Evolutionary conservation across 805 yeast genomes (phyloP).

Genomic region (Saccharomycodes ludwigii): DNA sequence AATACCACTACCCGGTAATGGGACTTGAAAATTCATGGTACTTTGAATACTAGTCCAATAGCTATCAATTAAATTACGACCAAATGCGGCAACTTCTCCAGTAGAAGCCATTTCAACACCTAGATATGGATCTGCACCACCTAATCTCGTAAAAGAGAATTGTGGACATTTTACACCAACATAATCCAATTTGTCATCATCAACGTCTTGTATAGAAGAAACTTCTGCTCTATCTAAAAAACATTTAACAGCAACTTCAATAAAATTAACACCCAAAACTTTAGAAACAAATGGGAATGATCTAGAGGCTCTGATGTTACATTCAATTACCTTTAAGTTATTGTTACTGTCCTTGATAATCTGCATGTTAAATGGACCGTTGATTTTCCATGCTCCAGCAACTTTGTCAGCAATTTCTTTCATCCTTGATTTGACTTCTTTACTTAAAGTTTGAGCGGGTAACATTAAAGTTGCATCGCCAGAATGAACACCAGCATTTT

Average conservation of each 20-base stretch:
- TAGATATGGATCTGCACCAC: slow-evolving; percentile 98
- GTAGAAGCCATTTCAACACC: slow-evolving; percentile 99
- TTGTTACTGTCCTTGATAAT: slow-evolving; percentile 82
- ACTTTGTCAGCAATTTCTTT: slow-evolving; percentile 94
- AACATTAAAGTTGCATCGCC: slow-evolving; percentile 97
- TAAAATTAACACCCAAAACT: slow-evolving; percentile 91
- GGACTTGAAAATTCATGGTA: slow-evolving; percentile 93
- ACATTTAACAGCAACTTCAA: slow-evolving; percentile 88
- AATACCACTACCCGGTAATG: slow-evolving; percentile 80
- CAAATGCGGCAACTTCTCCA: slow-evolving; percentile 98
- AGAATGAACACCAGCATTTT: slow-evolving; percentile 98
- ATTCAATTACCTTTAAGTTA: slow-evolving; percentile 94
- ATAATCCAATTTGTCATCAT: slow-evolving; percentile 49
- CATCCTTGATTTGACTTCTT: slow-evolving; percentile 82
- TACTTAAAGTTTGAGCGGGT: slow-evolving; percentile 91
- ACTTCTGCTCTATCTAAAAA: slow-evolving; percentile 55
- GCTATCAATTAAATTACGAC: slow-evolving; percentile 73
- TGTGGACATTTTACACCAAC: slow-evolving; percentile 98
- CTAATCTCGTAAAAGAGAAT: slow-evolving; percentile 94
- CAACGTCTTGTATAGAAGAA: slow-evolving; percentile 73
- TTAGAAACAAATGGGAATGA: slow-evolving; percentile 97
- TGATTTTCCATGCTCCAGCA: slow-evolving; percentile 86
- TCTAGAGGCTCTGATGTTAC: slow-evolving; percentile 98
- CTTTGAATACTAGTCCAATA: slow-evolving; percentile 97
- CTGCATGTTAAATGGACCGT: slow-evolving; percentile 97